Evolutionary conservation across 352 stramenopile genomes (phyloP).

Genomic region (Globisporangium acanthophoron): DNA sequence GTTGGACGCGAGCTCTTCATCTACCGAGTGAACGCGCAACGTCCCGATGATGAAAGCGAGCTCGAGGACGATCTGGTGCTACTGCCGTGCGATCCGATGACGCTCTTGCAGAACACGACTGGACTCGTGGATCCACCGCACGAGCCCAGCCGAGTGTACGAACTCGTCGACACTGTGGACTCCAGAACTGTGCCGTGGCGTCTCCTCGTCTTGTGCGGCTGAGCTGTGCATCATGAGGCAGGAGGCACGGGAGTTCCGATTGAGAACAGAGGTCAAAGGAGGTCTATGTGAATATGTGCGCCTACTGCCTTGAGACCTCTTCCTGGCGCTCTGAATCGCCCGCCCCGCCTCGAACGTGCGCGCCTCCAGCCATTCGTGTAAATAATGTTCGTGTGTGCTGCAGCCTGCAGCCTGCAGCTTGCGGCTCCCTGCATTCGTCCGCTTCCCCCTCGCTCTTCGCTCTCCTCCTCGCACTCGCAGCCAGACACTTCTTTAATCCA

Average conservation of each 20-base stretch:
- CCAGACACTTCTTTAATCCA: constrained; percentile 27
- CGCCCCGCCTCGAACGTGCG: no score
- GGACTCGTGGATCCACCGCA: not conserved
- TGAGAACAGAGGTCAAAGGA: no score
- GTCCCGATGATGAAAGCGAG: no score
- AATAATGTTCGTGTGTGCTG: not conserved
- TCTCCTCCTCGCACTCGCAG: not conserved
- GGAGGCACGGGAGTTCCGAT: no score
- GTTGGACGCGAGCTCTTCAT: constrained; percentile 4
- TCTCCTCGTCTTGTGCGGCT: not conserved
- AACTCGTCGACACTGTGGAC: not conserved
- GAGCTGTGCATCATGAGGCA: not conserved
- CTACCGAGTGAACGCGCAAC: not conserved
- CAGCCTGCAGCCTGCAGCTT: no score
- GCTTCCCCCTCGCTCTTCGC: not conserved
- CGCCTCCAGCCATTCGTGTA: not conserved
- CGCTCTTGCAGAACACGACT: not conserved
- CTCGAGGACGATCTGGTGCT: not conserved
- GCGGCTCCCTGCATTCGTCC: no score
- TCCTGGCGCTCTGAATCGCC: no score
- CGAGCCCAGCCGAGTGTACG: not conserved
- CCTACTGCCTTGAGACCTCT: no score
- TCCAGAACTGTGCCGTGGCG: not conserved
- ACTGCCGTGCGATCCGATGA: not conserved
- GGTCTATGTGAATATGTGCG: no score